These are phyloP conservation scores for Sporobolomyces phaffii DNA, from an alignment of 768 basidiomycete genomes.

Conservation along the genomic window DNA sequence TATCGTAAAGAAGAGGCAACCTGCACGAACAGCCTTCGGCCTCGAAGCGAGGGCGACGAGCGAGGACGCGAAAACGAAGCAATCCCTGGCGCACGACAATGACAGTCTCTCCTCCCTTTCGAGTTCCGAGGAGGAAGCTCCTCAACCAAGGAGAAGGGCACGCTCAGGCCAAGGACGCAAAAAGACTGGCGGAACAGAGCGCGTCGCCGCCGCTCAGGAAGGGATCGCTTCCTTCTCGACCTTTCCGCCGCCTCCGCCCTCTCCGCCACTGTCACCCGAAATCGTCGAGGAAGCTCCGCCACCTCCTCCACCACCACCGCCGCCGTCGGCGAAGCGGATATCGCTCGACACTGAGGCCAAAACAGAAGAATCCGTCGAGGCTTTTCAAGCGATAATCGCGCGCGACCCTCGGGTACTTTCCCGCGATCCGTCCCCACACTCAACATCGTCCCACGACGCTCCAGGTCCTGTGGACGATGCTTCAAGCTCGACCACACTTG, in stretches of 20 bases:
- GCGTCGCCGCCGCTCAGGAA: neutral
- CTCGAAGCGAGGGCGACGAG: neutral
- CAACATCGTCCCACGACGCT: neutral
- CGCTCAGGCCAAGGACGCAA: neutral
- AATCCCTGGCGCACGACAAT: neutral
- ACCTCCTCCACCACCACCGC: neutral
- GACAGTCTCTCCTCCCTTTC: constrained; percentile 12
- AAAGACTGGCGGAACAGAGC: neutral
- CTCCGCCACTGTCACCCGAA: neutral
- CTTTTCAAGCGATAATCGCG: neutral
- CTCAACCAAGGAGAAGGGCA: neutral
- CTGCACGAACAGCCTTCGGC: too few relatives aligned
- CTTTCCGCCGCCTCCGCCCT: constrained; percentile 3
- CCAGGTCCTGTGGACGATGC: neutral
- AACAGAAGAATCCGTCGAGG: neutral
- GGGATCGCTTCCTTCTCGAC: constrained; percentile 1
- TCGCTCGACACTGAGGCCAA: too few relatives aligned
- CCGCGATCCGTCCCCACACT: neutral
- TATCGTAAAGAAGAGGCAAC: neutral
- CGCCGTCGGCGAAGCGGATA: too few relatives aligned
- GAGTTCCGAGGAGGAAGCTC: neutral
- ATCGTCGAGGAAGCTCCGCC: neutral
- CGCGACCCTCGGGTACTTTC: neutral
- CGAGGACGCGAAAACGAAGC: neutral
- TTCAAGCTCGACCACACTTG: neutral